Evolutionary conservation across 1,284 basidiomycete species (phyloP), one percentile per base, ranked within the genome.

Genomic region (Mycosarcoma mackinlayi): DNA sequence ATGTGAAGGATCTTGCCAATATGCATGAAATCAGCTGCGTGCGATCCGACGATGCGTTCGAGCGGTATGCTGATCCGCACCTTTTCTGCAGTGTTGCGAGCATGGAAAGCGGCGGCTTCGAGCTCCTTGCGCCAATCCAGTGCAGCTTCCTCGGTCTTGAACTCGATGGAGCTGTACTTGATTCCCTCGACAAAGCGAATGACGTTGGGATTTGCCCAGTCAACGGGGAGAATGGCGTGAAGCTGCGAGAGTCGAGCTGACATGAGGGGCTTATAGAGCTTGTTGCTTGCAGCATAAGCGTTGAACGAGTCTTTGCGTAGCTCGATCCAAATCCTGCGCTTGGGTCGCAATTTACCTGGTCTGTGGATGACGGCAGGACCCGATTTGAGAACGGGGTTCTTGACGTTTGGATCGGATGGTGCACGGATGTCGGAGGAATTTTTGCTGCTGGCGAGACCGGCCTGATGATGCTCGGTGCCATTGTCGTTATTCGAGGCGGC

Each of bases 101-200:
- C 67, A 33, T 44, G 57, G 54, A 61, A 77, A 38, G 67, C 63
- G 42, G 69, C 73, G 38, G 62, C 76, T 48, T 70, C 71, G 35
- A 70, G 60, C 62, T 76, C 69, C 33, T 66, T 51, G 53, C 72
- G 64, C 77, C 71, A 74, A 49, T 69, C 73, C 48, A 76, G 33
- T 18, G 56, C 53, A 11, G 74, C 70, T 40, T 77, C 77, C 38
- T 74, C 52, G 4, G 77, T 81, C 46, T 75, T 73, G 56, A 81
- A 79, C 45, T 80, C 78, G 40, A 79, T 30, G 3, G 58, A 42
- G 41, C 62, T 58, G 38, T 64, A 63, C 23, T 62, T 48, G 48
- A 42, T 39, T 21, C 68, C 66, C 21, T 67, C 53, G 6, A 72
- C 51, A 19, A 80, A 55, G 34, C 55, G 59, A 31, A 80, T 58